phyloP scores from a whole-genome alignment of 352 stramenopile genomes.

The Phytopythium sindhum region DNA sequence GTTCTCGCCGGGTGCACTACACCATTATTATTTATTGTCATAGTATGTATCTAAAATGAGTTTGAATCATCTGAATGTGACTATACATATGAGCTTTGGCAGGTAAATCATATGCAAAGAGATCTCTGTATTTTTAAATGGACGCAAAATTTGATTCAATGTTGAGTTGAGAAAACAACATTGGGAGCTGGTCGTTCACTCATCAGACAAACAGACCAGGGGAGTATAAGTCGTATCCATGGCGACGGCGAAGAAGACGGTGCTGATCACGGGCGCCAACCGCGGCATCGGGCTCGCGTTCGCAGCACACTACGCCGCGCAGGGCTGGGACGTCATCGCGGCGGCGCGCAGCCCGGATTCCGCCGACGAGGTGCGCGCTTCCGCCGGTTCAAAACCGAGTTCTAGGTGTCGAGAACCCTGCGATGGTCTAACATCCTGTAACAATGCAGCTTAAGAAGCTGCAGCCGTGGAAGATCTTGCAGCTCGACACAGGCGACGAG shows the following conservation, averaged over 20 bases:
- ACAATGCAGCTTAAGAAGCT: conserved; percentile 19
- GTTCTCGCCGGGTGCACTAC: too few species aligned
- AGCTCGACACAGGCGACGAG: conserved; percentile 44
- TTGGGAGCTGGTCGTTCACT: background rate
- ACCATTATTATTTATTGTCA: too few species aligned
- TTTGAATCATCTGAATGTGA: too few species aligned
- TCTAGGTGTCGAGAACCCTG: background rate
- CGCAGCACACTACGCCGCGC: conserved; percentile 28
- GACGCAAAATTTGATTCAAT: background rate
- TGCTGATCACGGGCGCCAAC: conserved; percentile 44
- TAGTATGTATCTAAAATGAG: too few species aligned
- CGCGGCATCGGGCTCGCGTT: conserved; percentile 34
- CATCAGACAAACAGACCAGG: too few species aligned
- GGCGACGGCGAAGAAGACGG: conserved; percentile 23
- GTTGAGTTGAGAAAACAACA: background rate
- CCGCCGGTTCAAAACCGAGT: background rate
- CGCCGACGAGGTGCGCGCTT: conserved; percentile 4
- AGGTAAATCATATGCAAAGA: too few species aligned
- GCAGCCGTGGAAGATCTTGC: conserved; percentile 37
- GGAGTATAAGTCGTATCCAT: too few species aligned
- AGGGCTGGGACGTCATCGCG: conserved; percentile 41
- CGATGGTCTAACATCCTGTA: too few species aligned
- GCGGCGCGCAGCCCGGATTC: conserved; percentile 14
- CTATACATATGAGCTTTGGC: too few species aligned
- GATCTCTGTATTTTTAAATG: too few species aligned